These are phyloP conservation scores for Fusarium duplospermum DNA, from an alignment of 2,329 filamentous ascomycete genomes.

Conservation along the genomic window DNA sequence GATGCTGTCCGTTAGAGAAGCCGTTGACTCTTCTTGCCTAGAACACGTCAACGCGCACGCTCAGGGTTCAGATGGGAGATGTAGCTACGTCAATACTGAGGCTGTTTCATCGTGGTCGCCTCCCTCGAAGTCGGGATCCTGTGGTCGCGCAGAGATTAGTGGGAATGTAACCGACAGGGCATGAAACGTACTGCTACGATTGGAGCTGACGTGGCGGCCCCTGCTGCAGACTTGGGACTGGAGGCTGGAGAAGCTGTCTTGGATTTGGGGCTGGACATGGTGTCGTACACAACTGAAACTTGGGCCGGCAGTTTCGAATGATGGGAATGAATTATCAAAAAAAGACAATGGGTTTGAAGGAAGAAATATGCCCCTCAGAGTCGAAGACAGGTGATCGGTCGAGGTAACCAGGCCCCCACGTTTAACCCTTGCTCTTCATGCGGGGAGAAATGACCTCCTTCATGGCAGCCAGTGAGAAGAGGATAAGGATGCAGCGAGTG, in stretches of 20 bases:
- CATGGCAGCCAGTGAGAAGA: background rate
- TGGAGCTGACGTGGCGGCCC: constrained; percentile 14
- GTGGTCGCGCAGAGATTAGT: constrained; percentile 3
- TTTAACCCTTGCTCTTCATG: background rate
- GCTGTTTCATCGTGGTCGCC: constrained; percentile 12
- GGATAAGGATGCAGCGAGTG: background rate
- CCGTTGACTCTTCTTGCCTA: constrained; percentile 29
- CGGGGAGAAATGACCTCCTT: background rate
- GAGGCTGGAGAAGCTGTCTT: constrained; percentile 4
- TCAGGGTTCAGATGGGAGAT: background rate
- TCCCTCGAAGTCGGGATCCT: constrained; percentile 29
- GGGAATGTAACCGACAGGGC: background rate
- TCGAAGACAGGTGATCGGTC: background rate
- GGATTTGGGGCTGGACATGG: constrained; percentile 20
- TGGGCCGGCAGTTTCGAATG: background rate
- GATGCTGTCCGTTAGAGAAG: constrained; percentile 33
- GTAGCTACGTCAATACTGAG: constrained; percentile 21
- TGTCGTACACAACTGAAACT: background rate
- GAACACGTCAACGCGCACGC: background rate
- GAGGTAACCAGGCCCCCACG: background rate
- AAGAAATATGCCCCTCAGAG: background rate
- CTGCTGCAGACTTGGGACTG: constrained; percentile 4
- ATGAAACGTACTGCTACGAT: constrained; percentile 18
- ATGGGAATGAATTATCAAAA: background rate
- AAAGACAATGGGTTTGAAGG: background rate